These are phyloP conservation scores for Claviceps sp. DNA, from an alignment of 2,329 filamentous ascomycete genomes.

Conservation along the genomic window DNA sequence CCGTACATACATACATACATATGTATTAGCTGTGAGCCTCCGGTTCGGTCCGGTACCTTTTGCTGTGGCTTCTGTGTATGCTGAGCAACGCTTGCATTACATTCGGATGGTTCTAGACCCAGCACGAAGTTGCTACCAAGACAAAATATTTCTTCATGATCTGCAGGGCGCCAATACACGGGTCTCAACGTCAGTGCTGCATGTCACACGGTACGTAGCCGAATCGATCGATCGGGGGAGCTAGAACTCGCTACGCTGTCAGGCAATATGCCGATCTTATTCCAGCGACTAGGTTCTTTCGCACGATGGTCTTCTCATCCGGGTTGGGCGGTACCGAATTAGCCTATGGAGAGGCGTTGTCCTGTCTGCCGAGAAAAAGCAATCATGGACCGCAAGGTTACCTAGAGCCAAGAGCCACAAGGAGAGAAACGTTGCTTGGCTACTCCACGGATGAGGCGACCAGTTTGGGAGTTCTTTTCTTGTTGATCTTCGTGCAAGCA, in stretches of 20 bases:
- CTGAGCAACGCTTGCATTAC: background rate
- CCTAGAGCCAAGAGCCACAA: background rate
- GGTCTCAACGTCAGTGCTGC: background rate
- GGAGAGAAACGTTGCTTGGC: background rate
- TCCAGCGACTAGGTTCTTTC: background rate
- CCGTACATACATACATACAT: too few species aligned
- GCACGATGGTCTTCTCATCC: background rate
- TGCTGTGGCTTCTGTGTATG: background rate
- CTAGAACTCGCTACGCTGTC: background rate
- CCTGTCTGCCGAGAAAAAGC: background rate
- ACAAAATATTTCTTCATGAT: too few species aligned
- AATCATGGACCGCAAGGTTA: background rate
- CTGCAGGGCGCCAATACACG: background rate
- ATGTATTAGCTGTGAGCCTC: too few species aligned
- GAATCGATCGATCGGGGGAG: too few species aligned
- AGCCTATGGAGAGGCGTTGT: background rate
- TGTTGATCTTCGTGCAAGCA: background rate
- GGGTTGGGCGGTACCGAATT: background rate
- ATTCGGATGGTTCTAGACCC: background rate
- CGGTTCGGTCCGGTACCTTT: background rate
- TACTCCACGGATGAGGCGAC: background rate
- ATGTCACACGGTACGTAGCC: background rate
- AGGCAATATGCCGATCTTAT: background rate
- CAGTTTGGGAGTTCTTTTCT: background rate
- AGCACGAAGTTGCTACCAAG: background rate